Percentiles rank a stretch among this genome's conserved stretches.
These are phyloP conservation scores for Opeltia flavorubescens DNA, from an alignment of 495 filamentous ascomycete species.

Conservation along the genomic window DNA sequence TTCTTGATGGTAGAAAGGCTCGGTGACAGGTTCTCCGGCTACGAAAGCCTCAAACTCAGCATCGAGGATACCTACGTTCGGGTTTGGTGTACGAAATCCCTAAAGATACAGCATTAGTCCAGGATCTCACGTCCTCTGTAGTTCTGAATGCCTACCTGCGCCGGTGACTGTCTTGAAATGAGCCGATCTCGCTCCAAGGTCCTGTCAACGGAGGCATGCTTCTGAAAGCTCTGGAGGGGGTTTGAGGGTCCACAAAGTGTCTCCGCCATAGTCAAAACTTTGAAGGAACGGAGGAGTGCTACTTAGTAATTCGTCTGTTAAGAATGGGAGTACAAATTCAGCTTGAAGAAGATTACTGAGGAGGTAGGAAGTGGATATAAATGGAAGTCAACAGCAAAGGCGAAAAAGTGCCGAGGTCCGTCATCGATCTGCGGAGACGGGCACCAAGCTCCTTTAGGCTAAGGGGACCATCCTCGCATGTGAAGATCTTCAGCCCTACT, in stretches of 20 bases:
- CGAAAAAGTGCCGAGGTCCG: not conserved
- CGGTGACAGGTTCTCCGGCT: constrained; percentile 31
- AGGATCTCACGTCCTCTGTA: not conserved
- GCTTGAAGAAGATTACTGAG: not conserved
- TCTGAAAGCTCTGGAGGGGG: constrained; percentile 69
- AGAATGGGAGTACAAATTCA: not conserved
- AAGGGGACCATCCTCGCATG: no score
- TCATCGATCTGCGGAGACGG: not conserved
- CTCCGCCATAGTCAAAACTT: constrained; percentile 51
- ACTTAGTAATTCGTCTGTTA: not conserved
- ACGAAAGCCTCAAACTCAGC: constrained; percentile 62
- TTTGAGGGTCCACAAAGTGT: constrained; percentile 81
- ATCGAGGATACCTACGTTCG: constrained; percentile 42
- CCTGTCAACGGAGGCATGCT: constrained; percentile 63
- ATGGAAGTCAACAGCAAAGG: not conserved
- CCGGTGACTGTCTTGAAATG: constrained; percentile 33
- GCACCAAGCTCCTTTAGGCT: not conserved
- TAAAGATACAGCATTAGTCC: constrained; percentile 19
- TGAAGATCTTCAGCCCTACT: not conserved
- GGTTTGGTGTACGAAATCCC: constrained; percentile 47
- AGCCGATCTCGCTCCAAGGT: constrained; percentile 77
- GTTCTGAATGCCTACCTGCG: constrained; percentile 30
- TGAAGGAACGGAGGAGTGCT: no score
- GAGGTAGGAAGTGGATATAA: no score
- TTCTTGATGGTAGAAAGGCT: constrained; percentile 4